Evolutionary conservation across 768 basidiomycete species (phyloP), one percentile per base, ranked within the genome.

Genomic region (Dictyophora rubrovolvata): DNA sequence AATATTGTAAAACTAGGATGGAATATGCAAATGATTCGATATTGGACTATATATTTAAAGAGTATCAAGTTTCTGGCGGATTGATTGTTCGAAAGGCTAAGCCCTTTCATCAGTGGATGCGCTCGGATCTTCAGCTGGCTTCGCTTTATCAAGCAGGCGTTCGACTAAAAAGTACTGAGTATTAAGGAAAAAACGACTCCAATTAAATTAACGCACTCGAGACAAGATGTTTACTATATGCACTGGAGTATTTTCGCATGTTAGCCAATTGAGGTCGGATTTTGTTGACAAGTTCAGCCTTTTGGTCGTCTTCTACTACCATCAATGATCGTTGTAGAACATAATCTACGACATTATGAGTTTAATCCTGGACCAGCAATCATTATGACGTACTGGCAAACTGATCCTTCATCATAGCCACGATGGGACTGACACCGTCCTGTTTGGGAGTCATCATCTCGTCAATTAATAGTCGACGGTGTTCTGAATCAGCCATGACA

Each of bases 391-490:
- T 67, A 93, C 86, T 93, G 53, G 86, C 90, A 71, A 81, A 93
- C 65, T 89, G 89, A 68, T 95, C 90, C 72, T 88, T 88, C 81
- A 94, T 88, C 71, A 83, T 80, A 2, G 79, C 79, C 60, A 89
- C 79, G 23, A 90, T 71, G 48, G 79, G 79, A 62, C 79, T 86
- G 53, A 82, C 73, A 4, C 87, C 87, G 63, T 90, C 85, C 28
- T 77, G 73, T 62, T 79, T 79, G 12, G 79, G 73, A 1, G 73
- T 69, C 73, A 95, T 80, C 58, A 97, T 82, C 70, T 96, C 94
- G 23, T 90, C 84, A 60, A 97, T 82, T 48, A 97, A 73, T 36
- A 71, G 69, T 9, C 79, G 79, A 49, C 91, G 85, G 61, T 79
- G 84, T 10, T 85, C 84, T 0, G 76, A 35, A 56, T 82, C 79